These are phyloP conservation scores for Papiliotrema fonsecae DNA, from an alignment of 1,284 basidiomycete genomes.

Conservation along the genomic window DNA sequence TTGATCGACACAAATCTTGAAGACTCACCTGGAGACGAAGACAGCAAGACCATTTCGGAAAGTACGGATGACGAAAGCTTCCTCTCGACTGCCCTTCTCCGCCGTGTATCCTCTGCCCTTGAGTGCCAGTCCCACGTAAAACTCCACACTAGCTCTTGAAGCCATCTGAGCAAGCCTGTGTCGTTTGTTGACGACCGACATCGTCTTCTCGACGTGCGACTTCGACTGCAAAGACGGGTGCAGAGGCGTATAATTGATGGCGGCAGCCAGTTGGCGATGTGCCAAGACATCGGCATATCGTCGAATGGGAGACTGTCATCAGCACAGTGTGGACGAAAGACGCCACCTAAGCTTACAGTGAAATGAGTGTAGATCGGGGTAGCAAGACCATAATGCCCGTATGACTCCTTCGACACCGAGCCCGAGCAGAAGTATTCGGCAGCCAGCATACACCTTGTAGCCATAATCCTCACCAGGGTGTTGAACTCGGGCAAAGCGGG, in stretches of 20 bases:
- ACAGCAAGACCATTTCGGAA: slow-evolving; percentile 95
- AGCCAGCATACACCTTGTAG: slow-evolving; percentile 95
- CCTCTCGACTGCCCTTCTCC: slow-evolving; percentile 57
- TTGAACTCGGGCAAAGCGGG: slow-evolving; percentile 82
- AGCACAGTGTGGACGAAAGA: background rate
- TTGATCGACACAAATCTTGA: no score
- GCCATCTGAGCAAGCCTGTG: slow-evolving; percentile 98
- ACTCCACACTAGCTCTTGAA: slow-evolving; percentile 89
- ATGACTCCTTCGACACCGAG: slow-evolving; percentile 84
- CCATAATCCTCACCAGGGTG: slow-evolving; percentile 97
- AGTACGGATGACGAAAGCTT: slow-evolving; percentile 90
- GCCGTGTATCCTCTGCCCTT: slow-evolving; percentile 47
- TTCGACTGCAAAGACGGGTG: slow-evolving; percentile 86
- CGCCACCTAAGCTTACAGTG: slow-evolving; percentile 51
- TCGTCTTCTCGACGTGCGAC: slow-evolving; percentile 76
- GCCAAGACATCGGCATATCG: slow-evolving; percentile 94
- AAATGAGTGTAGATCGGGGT: slow-evolving; percentile 98
- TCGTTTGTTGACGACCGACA: slow-evolving; percentile 83
- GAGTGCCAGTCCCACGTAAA: slow-evolving; percentile 90
- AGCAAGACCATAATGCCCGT: slow-evolving; percentile 94
- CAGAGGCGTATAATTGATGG: slow-evolving; percentile 77
- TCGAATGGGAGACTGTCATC: slow-evolving; percentile 69
- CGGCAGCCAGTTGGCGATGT: slow-evolving; percentile 88
- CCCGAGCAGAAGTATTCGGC: slow-evolving; percentile 98
- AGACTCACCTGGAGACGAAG: slow-evolving; percentile 84